phyloP scores from a whole-genome alignment of 2,329 filamentous ascomycete genomes.

The Penicillium brasilianum region DNA sequence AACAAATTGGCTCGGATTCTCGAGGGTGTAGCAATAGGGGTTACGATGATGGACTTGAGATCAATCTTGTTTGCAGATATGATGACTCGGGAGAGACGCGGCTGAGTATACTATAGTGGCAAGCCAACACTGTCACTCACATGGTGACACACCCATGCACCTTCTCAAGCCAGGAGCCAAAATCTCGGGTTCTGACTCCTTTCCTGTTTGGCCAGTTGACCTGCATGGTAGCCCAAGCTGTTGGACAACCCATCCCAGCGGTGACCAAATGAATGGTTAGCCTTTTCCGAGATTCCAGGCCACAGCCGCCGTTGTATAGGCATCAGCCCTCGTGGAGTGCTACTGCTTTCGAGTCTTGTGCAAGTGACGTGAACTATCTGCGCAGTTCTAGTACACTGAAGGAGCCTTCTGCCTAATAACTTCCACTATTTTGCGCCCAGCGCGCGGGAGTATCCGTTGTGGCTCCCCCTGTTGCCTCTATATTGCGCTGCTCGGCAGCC shows the following conservation, averaged over 20 bases:
- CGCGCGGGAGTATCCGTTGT: background rate
- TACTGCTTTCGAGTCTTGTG: background rate
- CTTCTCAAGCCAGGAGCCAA: constrained; percentile 40
- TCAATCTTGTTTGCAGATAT: background rate
- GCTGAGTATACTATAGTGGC: constrained; percentile 39
- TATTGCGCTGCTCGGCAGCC: background rate
- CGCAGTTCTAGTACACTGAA: too few relatives aligned
- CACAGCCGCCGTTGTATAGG: constrained; percentile 25
- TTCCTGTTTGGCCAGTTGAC: constrained; percentile 15
- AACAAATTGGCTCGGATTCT: background rate
- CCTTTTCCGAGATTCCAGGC: constrained; percentile 21
- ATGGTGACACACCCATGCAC: background rate
- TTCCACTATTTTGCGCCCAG: background rate
- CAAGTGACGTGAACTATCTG: background rate
- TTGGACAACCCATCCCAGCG: constrained; percentile 28
- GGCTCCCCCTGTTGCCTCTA: background rate
- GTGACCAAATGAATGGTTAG: constrained; percentile 29
- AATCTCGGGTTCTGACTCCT: constrained; percentile 37
- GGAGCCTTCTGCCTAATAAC: too few relatives aligned
- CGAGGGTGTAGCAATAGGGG: background rate
- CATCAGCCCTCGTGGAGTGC: constrained; percentile 16
- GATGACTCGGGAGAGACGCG: constrained; percentile 23
- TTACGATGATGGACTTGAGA: background rate
- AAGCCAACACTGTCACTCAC: constrained; percentile 18
- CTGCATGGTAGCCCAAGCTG: constrained; percentile 26